Percentiles rank a stretch among this genome's conserved stretches.
Evolutionary conservation across 139 green algal species (phyloP).

Genomic region (Closterium sp.): DNA sequence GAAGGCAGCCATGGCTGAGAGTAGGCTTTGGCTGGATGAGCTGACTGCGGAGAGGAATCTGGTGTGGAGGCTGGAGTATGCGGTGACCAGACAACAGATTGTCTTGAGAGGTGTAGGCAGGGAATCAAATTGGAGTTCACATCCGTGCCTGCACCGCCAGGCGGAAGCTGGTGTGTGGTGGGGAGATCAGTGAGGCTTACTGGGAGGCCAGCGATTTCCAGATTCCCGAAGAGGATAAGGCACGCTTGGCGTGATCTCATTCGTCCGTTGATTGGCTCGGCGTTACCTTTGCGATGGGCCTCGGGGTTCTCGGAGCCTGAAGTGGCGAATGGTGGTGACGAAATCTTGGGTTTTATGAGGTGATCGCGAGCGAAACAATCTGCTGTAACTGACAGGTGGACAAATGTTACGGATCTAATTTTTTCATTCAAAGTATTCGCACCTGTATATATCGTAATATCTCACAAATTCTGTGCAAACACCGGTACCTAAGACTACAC

Average conservation of each 20-base stretch:
- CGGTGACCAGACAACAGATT: not conserved
- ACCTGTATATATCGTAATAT: too few species aligned
- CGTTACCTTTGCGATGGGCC: not conserved
- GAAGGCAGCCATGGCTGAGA: not conserved
- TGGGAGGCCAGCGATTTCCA: not conserved
- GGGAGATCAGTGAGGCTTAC: not conserved
- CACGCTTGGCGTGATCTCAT: not conserved
- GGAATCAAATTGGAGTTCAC: not conserved
- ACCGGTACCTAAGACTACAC: too few species aligned
- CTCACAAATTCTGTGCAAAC: too few species aligned
- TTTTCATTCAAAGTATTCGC: too few species aligned
- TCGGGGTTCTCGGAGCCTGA: not conserved
- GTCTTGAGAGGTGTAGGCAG: not conserved
- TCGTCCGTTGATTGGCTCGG: not conserved
- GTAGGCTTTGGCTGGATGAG: not conserved
- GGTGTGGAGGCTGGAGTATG: not conserved
- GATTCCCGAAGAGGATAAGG: not conserved
- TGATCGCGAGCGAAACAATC: not conserved
- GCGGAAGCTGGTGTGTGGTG: not conserved
- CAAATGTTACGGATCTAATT: not conserved
- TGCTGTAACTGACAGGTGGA: not conserved
- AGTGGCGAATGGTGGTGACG: not conserved
- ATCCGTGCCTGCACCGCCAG: not conserved
- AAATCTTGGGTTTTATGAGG: not conserved
- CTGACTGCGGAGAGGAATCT: not conserved